Base-by-base conservation (phyloP, 768 basidiomycete genomes). In the Tylopilus vinaceipallidus region DNA sequence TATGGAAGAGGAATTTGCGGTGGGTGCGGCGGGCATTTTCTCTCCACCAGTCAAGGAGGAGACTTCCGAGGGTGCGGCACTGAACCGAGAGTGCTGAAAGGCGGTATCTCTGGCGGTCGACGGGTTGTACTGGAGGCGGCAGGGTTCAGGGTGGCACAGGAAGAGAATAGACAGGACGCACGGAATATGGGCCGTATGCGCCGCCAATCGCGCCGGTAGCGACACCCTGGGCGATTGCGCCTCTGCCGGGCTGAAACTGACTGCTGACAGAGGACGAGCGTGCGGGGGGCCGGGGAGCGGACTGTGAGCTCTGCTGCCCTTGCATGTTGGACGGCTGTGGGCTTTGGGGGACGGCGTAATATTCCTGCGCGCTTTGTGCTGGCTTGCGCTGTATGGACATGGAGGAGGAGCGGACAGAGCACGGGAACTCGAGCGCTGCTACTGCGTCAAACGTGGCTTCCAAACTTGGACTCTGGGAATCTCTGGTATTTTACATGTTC, bases 131-230 rank as follows among this genome's bases (percentile, higher is more conserved):
- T 86, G 12, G 17, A 42, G 47, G 56, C 42, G 4, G 42, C 45
- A 17, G 17, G 13, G 26, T 35, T 46, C 39, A 58, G 16, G 35
- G 45, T 19, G 29, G 47, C 32, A 37, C 23, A 24, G 37, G 44
- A n/a, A 11, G 1, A 29, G 45, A 32, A 45, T 13, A 34, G 24
- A 42, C 12, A 16, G 40, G 34, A 73, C 84, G 50, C 57, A 91
- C 90, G n/a, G 88, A 84, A 71, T 92, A 92, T 22, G 91, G 91
- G 11, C 91, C 91, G 74, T 91, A 92, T 16, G 81, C 83, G 22
- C 80, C 79, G 4, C 91, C 91, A 61, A 93, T 88, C 29, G 74
- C 73, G 8, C 90, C 91, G 26, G 77, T 85, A 0, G 88, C 88
- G n/a, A 92, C 88, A 39, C 88, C 85, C 54, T 82, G 84, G 10